Evolutionary conservation across 192 early-diverging fungal genomes (phyloP).

Genomic region (Backusella tarrabulga): DNA sequence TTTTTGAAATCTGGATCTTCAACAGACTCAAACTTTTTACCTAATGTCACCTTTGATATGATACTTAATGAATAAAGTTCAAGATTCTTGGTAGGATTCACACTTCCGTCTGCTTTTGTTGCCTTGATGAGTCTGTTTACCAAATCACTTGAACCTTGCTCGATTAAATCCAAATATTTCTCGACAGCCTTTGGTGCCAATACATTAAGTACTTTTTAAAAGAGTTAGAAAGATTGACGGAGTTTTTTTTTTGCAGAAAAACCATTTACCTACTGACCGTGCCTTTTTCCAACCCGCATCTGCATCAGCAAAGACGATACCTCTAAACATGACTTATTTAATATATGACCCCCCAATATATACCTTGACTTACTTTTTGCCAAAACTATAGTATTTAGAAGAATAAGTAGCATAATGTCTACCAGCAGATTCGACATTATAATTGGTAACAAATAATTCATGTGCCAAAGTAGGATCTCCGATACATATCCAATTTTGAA

Average conservation of each 20-base stretch:
- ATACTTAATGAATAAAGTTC: background rate
- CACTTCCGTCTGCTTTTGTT: background rate
- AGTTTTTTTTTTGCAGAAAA: background rate
- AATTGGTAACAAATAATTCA: conserved; percentile 7
- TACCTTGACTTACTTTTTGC: background rate
- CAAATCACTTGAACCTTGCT: background rate
- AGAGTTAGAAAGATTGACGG: background rate
- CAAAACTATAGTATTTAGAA: background rate
- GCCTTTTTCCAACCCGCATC: background rate
- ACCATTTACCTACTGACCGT: background rate
- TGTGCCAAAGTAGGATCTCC: conserved; percentile 10
- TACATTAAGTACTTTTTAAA: background rate
- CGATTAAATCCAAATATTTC: background rate
- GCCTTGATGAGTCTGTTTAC: background rate
- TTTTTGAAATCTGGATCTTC: conserved; percentile 11
- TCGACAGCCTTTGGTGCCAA: conserved; percentile 9
- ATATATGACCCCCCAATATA: background rate
- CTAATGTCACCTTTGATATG: background rate
- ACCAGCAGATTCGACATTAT: background rate
- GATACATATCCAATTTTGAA: conserved; percentile 11
- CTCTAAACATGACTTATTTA: background rate
- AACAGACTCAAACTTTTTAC: background rate
- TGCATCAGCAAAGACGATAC: background rate
- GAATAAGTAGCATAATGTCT: background rate
- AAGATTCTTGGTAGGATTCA: background rate